phyloP scores from a whole-genome alignment of 768 basidiomycete species.

The Tulasnella sp. region DNA sequence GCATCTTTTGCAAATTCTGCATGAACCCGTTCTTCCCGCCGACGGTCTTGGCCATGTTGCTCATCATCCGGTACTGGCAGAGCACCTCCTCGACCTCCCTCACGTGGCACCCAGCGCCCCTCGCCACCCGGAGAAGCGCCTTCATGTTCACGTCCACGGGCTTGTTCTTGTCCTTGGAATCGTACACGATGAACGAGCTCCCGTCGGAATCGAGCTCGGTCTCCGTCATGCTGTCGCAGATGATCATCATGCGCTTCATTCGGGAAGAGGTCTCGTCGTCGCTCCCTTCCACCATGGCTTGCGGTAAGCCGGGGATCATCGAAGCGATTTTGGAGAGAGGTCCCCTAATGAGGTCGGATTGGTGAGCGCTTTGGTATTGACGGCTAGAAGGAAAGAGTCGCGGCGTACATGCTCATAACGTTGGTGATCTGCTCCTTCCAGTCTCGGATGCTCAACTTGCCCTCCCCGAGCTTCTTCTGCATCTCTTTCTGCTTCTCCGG shows the following conservation, averaged over 20 bases:
- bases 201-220: constrained; percentile 93
- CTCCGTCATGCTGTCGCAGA: constrained; percentile 96
- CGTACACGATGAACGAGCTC: constrained; percentile 52
- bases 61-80: constrained; percentile 97
- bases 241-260: constrained; percentile 97
- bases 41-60: constrained; percentile 95
- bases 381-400: constrained; percentile 10
- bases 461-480: constrained; percentile 94
- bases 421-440: constrained; percentile 97
- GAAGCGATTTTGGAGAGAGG: constrained; percentile 96
- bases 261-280: constrained; percentile 86
- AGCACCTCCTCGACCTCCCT: constrained; percentile 96
- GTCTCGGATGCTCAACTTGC: constrained; percentile 91
- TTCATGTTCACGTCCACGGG: constrained; percentile 69
- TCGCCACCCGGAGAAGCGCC: constrained; percentile 81
- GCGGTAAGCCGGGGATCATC: constrained; percentile 96
- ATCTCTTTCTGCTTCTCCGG: constrained; percentile 97
- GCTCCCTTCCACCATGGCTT: constrained; percentile 79
- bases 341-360: constrained; percentile 48
- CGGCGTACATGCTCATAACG: constrained; percentile 90
- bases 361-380: constrained; percentile 13
- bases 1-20: constrained; percentile 88
- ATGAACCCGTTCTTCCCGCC: constrained; percentile 96
- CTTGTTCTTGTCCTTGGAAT: constrained; percentile 32
- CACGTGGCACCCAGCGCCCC: constrained; percentile 88